Percentiles rank a stretch among this genome's conserved stretches.
phyloP scores from a whole-genome alignment of 805 yeast species.

The Yarrowia yakushimensis region DNA sequence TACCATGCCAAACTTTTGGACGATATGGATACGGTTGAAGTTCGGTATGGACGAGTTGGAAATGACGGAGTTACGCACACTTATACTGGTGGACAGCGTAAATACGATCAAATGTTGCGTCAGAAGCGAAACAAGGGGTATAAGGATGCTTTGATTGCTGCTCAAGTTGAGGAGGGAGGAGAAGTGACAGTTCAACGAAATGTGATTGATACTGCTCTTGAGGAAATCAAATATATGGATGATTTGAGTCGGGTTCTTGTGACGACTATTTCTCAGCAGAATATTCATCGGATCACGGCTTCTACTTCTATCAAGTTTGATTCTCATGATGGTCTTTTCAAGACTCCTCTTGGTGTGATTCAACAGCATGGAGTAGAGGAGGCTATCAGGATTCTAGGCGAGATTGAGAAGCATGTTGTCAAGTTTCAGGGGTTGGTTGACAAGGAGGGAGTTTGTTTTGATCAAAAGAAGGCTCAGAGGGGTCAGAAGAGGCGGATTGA shows the following conservation, averaged over 20 bases:
- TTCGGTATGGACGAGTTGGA: slow-evolving; percentile 43
- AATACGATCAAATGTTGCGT: slow-evolving; percentile 14
- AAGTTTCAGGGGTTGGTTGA: slow-evolving; percentile 42
- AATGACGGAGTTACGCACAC: slow-evolving; percentile 6
- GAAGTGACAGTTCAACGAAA: not conserved
- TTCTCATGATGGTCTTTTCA: not conserved
- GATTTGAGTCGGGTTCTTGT: slow-evolving; percentile 9
- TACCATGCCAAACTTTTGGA: slow-evolving; percentile 51
- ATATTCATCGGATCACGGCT: slow-evolving; percentile 13
- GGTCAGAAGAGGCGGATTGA: not conserved
- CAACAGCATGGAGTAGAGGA: slow-evolving; percentile 17
- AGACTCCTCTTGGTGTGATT: slow-evolving; percentile 19
- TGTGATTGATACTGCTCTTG: slow-evolving; percentile 22
- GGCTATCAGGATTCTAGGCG: slow-evolving; percentile 43
- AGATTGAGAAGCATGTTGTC: slow-evolving; percentile 54
- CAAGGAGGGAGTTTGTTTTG: not conserved
- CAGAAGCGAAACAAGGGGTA: slow-evolving; percentile 19
- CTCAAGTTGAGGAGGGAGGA: slow-evolving; percentile 3
- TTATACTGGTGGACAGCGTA: slow-evolving; percentile 11
- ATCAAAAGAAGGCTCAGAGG: not conserved
- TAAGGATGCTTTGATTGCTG: slow-evolving; percentile 20
- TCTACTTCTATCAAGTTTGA: slow-evolving; percentile 23
- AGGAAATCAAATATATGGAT: slow-evolving; percentile 17
- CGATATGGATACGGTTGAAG: slow-evolving; percentile 46
- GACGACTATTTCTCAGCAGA: not conserved